A percentile compares a stretch with the other conserved stretches of the same genome.
These are phyloP conservation scores for Aphelidium insulamus DNA, from an alignment of 371 early-diverging fungal species.

Conservation along the genomic window DNA sequence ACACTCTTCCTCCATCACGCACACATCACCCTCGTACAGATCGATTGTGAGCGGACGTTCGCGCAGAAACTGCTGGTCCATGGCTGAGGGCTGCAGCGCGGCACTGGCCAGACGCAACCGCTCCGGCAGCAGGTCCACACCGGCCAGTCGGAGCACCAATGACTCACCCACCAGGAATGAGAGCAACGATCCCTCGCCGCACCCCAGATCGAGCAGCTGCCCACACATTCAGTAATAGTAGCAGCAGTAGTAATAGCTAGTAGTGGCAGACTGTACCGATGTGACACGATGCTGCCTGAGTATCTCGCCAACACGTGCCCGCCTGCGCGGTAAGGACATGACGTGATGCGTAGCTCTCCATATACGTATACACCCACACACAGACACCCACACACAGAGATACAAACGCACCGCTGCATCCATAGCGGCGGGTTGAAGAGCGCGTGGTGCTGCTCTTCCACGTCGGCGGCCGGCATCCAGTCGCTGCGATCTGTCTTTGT, in stretches of 20 bases:
- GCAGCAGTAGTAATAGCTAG: background rate
- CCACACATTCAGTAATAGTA: background rate
- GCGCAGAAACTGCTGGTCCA: constrained; percentile 22
- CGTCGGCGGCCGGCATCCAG: too few relatives aligned
- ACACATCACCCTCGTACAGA: constrained; percentile 22
- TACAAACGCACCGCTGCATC: constrained; percentile 33
- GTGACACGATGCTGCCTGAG: background rate
- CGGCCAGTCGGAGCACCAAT: constrained; percentile 16
- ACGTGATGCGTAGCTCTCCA: background rate
- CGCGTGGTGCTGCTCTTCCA: too few relatives aligned
- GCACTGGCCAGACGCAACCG: constrained; percentile 17
- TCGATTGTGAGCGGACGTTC: constrained; percentile 18
- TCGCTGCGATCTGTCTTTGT: too few relatives aligned
- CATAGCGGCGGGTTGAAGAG: constrained; percentile 38
- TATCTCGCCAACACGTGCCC: background rate
- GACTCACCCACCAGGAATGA: constrained; percentile 25
- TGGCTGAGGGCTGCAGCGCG: constrained; percentile 21
- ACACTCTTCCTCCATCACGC: background rate
- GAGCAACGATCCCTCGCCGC: constrained; percentile 41
- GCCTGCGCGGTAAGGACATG: background rate
- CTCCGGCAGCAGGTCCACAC: constrained; percentile 26
- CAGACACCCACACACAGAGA: constrained; percentile 15
- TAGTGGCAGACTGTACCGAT: background rate
- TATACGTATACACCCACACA: constrained; percentile 12
- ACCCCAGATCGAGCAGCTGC: constrained; percentile 47